Conservation (phyloP, 2,329 filamentous ascomycete species). For the Aspergillus proliferans region DNA sequence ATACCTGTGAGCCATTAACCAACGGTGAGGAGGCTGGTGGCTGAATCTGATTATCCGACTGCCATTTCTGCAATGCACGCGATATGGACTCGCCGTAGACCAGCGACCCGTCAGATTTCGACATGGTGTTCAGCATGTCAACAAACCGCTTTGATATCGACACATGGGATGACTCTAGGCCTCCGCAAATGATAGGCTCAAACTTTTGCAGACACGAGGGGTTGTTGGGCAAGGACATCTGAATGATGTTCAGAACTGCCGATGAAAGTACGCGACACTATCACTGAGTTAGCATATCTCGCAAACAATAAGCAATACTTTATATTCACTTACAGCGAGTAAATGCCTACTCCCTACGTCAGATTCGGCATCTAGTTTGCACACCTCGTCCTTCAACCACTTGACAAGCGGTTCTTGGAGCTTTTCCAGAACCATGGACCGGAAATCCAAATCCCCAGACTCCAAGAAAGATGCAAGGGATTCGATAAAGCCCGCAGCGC, state of each 20-base stretch:
- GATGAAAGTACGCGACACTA: slow-evolving; percentile 30
- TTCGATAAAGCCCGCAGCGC: slow-evolving; percentile 46
- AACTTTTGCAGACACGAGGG: slow-evolving; percentile 44
- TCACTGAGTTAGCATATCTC: slow-evolving; percentile 14
- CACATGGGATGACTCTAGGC: slow-evolving; percentile 48
- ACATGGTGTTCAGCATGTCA: slow-evolving; percentile 64
- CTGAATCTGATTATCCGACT: slow-evolving; percentile 48
- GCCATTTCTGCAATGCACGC: slow-evolving; percentile 55
- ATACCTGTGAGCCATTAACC: slow-evolving; percentile 22
- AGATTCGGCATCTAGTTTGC: slow-evolving; percentile 20
- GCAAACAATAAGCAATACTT: neutral
- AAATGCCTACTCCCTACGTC: slow-evolving; percentile 26
- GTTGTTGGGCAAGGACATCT: slow-evolving; percentile 22
- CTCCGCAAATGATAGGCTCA: slow-evolving; percentile 46
- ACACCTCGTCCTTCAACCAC: slow-evolving; percentile 30
- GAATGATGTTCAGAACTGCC: slow-evolving; percentile 25
- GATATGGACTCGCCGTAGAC: slow-evolving; percentile 62
- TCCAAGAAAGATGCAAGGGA: slow-evolving; percentile 50
- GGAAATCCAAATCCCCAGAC: slow-evolving; percentile 45
- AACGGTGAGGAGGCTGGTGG: slow-evolving; percentile 45
- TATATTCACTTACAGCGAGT: slow-evolving; percentile 27
- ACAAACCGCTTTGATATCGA: slow-evolving; percentile 48
- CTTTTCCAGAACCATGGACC: slow-evolving; percentile 51
- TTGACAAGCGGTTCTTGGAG: slow-evolving; percentile 46
- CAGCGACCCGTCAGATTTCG: slow-evolving; percentile 54